These are phyloP conservation scores for Crucihimalaya himalaica DNA, from an alignment of 345 rosid species.

Conservation along the genomic window DNA sequence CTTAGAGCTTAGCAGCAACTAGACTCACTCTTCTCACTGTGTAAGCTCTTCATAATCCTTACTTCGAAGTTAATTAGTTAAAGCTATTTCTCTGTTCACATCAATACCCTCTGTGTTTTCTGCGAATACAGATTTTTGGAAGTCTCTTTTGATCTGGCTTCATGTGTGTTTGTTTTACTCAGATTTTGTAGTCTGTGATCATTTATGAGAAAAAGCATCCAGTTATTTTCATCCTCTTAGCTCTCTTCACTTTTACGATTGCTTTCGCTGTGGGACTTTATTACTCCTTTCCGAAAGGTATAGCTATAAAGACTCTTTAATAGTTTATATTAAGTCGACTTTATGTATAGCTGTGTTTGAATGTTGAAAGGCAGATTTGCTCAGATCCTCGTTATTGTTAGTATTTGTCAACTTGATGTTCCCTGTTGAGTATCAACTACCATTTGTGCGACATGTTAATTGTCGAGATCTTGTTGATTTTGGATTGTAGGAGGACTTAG, in stretches of 20 bases:
- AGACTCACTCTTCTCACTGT: not conserved
- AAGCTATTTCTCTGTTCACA: conserved; percentile 9
- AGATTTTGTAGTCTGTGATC: conserved; percentile 20
- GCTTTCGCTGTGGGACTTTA: conserved; percentile 23
- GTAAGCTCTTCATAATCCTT: conserved; percentile 15
- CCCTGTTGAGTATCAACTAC: conserved; percentile 7
- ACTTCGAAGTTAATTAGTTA: not conserved
- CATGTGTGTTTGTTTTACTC: conserved; percentile 27
- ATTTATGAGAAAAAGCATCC: conserved; percentile 17
- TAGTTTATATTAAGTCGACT: not conserved
- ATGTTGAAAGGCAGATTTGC: conserved; percentile 16
- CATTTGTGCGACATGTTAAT: not conserved
- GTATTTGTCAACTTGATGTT: not conserved
- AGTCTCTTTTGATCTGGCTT: conserved; percentile 27
- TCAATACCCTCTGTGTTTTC: not conserved
- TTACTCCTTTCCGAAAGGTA: conserved; percentile 20
- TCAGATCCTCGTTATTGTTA: conserved; percentile 23
- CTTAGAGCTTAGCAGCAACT: conserved; percentile 3
- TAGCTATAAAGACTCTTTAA: not conserved
- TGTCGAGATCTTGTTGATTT: conserved; percentile 28
- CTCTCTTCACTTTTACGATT: conserved; percentile 4
- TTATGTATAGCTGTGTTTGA: conserved; percentile 18
- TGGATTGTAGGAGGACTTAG: conserved; percentile 16
- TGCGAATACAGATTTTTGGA: not conserved
- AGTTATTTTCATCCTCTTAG: not conserved